Conservation (phyloP, 768 basidiomycete genomes). For the Kwoniella sp. region DNA sequence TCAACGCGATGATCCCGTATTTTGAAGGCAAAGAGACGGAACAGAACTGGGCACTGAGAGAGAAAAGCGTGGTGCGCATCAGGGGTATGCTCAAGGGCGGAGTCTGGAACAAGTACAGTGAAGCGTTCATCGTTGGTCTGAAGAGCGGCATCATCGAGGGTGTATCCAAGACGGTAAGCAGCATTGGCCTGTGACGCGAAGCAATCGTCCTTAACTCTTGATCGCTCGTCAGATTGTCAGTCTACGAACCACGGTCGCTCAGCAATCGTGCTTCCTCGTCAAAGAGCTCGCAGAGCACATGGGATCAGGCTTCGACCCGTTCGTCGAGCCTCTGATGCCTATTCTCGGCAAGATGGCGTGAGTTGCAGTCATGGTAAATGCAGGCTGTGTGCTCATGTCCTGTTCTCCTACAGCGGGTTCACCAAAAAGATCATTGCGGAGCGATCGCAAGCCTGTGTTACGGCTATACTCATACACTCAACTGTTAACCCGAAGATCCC, state of each 20-base stretch:
- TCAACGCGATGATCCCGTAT: conserved; percentile 67
- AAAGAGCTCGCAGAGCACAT: conserved; percentile 66
- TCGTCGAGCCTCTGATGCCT: conserved; percentile 71
- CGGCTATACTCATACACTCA: conserved; percentile 64
- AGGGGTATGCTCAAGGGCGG: conserved; percentile 88
- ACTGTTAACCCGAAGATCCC: conserved; percentile 67
- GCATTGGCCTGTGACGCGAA: not conserved
- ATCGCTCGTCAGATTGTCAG: conserved; percentile 63
- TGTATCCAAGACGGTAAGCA: conserved; percentile 74
- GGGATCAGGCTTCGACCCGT: conserved; percentile 66
- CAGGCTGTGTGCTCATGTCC: not conserved
- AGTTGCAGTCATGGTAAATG: too few species aligned
- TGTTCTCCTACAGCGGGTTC: conserved; percentile 54
- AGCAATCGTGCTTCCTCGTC: conserved; percentile 73
- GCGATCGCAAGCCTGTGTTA: conserved; percentile 71
- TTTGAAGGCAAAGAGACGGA: conserved; percentile 99
- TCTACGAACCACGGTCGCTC: conserved; percentile 83
- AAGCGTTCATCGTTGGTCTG: conserved; percentile 68
- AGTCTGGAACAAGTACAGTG: conserved; percentile 66
- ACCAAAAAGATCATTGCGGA: conserved; percentile 90
- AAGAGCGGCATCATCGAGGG: conserved; percentile 75
- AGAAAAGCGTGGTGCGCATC: conserved; percentile 69
- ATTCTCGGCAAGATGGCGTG: conserved; percentile 74
- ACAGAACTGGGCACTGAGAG: conserved; percentile 86
- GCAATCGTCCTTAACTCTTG: not conserved